Evolutionary conservation across 2,329 filamentous ascomycete genomes (phyloP).

Genomic region (Sporothrix brunneoviolacea): DNA sequence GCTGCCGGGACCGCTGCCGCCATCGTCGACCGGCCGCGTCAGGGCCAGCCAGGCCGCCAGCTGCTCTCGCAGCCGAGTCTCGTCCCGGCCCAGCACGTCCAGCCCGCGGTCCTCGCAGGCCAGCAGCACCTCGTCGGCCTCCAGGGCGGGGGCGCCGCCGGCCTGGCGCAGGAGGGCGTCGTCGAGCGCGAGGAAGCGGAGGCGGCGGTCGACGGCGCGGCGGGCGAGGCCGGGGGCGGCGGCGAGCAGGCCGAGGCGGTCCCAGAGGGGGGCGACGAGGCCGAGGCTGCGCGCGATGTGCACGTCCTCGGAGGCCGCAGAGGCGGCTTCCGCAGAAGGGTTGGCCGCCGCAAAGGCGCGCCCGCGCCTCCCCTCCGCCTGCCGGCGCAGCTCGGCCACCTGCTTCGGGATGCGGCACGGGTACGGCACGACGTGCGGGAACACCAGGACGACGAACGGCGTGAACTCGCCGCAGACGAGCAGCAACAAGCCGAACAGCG

Average conservation of each 20-base stretch:
- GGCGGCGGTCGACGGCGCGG: conserved; percentile 43
- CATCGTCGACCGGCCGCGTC: conserved; percentile 28
- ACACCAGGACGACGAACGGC: conserved; percentile 65
- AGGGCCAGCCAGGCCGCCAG: conserved; percentile 44
- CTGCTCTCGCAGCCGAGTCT: conserved; percentile 45
- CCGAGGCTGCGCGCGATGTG: conserved; percentile 39
- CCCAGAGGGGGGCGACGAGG: conserved; percentile 43
- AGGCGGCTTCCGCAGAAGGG: not conserved
- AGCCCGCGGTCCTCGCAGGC: conserved; percentile 67
- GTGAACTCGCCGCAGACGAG: conserved; percentile 81
- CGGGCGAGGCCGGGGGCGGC: conserved; percentile 45
- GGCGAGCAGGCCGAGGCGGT: conserved; percentile 35
- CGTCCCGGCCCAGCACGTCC: conserved; percentile 44
- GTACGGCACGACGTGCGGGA: conserved; percentile 66
- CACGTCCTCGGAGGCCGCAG: conserved; percentile 20
- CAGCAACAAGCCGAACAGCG: conserved; percentile 69
- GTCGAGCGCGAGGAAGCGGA: conserved; percentile 63
- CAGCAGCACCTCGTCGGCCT: conserved; percentile 57
- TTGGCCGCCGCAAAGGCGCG: conserved; percentile 35
- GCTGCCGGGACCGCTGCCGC: not conserved
- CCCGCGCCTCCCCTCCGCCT: conserved; percentile 46
- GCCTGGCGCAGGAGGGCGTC: conserved; percentile 59
- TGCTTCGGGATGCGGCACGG: conserved; percentile 80
- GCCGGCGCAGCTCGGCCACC: conserved; percentile 48
- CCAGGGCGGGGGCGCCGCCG: conserved; percentile 54